These are phyloP conservation scores for Malassezia pachydermatis DNA, from an alignment of 1,284 basidiomycete genomes.

Conservation along the genomic window DNA sequence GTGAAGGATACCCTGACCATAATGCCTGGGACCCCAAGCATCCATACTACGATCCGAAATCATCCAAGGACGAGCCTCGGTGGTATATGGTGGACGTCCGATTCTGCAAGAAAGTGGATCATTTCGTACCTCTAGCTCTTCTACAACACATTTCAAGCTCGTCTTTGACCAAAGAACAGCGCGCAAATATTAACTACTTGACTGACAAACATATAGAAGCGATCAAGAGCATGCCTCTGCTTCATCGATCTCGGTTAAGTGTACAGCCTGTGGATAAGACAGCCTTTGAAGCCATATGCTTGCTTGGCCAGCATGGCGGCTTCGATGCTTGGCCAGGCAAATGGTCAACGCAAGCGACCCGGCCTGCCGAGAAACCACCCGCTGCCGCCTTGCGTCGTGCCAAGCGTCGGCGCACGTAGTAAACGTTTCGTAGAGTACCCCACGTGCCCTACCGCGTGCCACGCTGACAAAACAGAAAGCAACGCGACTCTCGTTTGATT, in stretches of 20 bases:
- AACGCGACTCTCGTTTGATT: neutral
- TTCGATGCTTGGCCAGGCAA: constrained; percentile 46
- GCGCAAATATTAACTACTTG: constrained; percentile 50
- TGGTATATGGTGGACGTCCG: constrained; percentile 78
- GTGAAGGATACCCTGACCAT: constrained; percentile 11
- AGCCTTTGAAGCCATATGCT: constrained; percentile 62
- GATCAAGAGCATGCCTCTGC: constrained; percentile 63
- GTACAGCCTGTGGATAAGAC: constrained; percentile 59
- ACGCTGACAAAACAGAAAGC: neutral
- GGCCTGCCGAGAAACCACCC: neutral
- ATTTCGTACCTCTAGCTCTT: constrained; percentile 70
- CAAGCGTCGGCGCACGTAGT: neutral
- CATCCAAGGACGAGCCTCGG: constrained; percentile 62
- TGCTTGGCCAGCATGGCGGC: constrained; percentile 62
- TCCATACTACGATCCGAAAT: constrained; percentile 84
- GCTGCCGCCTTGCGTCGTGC: too few relatives aligned
- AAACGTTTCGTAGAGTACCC: too few relatives aligned
- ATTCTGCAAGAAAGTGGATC: constrained; percentile 59
- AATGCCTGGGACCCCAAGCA: constrained; percentile 51
- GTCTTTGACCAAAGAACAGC: constrained; percentile 57
- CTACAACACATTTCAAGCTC: constrained; percentile 64
- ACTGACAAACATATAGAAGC: constrained; percentile 41
- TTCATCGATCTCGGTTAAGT: constrained; percentile 74
- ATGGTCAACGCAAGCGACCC: too few relatives aligned
- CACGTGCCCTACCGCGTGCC: neutral